These are phyloP conservation scores for Madurella mycetomatis DNA, from an alignment of 2,329 filamentous ascomycete species.

Conservation along the genomic window DNA sequence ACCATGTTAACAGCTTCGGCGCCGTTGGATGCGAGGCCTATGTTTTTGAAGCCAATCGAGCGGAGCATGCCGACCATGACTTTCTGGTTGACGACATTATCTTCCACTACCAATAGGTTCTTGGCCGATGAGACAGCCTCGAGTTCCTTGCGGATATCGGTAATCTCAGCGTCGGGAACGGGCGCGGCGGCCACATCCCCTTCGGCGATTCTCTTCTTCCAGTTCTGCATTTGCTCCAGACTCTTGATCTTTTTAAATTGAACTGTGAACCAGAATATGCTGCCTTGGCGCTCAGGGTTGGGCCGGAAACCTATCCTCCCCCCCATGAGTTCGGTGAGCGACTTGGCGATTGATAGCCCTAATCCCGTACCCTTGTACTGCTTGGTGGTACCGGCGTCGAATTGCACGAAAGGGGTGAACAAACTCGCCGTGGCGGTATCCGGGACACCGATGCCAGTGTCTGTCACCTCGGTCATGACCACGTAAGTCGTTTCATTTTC, in stretches of 20 bases:
- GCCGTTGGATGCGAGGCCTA: conserved; percentile 41
- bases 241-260: conserved; percentile 37
- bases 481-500: conserved; percentile 41
- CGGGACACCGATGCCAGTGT: conserved; percentile 78
- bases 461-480: conserved; percentile 60
- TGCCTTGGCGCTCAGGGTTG: conserved; percentile 44
- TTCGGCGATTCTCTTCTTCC: conserved; percentile 21
- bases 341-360: conserved; percentile 76
- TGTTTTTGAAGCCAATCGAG: conserved; percentile 37
- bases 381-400: conserved; percentile 72
- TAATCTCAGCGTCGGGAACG: not conserved
- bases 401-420: conserved; percentile 77
- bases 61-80: conserved; percentile 36
- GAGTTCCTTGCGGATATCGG: conserved; percentile 27
- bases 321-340: conserved; percentile 71
- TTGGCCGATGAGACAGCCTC: conserved; percentile 36
- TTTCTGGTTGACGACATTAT: conserved; percentile 42
- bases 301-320: conserved; percentile 40
- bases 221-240: conserved; percentile 28
- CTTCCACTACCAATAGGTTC: conserved; percentile 38
- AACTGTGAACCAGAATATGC: conserved; percentile 49
- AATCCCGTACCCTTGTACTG: conserved; percentile 76
- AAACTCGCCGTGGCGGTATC: conserved; percentile 49
- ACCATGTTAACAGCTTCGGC: conserved; percentile 40
- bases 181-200: conserved; percentile 10